A percentile compares a stretch with the other conserved stretches of the same genome.
Evolutionary conservation across 257 asterid genomes (phyloP).

Genomic region (Nicotiana otophora): DNA sequence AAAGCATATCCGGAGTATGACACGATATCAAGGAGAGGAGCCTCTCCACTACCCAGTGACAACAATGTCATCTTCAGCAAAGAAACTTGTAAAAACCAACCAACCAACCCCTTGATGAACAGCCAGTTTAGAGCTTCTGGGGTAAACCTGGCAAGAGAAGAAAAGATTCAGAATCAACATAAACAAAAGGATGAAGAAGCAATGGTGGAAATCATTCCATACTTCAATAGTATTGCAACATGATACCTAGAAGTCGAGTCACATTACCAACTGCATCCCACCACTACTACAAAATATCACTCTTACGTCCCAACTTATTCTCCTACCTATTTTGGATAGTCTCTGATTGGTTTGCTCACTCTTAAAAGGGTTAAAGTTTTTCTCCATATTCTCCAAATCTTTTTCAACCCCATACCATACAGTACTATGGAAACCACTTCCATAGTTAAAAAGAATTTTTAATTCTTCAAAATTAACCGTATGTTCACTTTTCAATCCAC

Average conservation of each 20-base stretch:
- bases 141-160: constrained; percentile 25
- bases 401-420: not conserved
- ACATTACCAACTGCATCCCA: not conserved
- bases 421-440: not conserved
- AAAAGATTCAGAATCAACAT: not conserved
- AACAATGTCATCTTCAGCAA: constrained; percentile 30
- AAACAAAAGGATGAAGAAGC: not conserved
- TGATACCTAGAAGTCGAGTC: not conserved
- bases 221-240: not conserved
- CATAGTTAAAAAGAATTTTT: not conserved
- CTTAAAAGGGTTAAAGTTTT: not conserved
- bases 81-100: constrained; percentile 35
- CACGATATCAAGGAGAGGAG: constrained; percentile 33
- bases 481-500: not conserved
- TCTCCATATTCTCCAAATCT: not conserved
- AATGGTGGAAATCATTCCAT: not conserved
- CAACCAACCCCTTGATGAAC: constrained; percentile 35
- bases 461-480: not conserved
- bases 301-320: not conserved
- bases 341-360: not conserved
- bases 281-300: not conserved
- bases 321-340: not conserved
- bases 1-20: constrained; percentile 30
- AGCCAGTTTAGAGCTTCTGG: constrained; percentile 43
- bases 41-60: constrained; percentile 31